Conservation (phyloP, 164 flowering plant species). For the Macadamia integrifolia region DNA sequence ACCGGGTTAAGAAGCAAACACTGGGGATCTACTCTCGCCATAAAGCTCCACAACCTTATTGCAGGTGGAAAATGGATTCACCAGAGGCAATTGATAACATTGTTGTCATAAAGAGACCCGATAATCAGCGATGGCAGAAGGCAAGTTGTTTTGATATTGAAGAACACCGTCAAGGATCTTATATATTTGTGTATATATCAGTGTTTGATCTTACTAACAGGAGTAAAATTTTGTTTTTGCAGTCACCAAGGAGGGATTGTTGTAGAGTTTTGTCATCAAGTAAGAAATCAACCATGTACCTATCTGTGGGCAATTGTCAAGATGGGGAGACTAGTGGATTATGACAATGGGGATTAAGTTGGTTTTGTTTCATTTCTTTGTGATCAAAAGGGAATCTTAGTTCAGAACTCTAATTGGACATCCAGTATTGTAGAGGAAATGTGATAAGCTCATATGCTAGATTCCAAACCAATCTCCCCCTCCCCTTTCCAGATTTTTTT, state of each 20-base stretch:
- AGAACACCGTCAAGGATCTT: background rate
- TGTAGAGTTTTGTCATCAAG: slow-evolving; percentile 54
- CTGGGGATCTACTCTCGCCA: slow-evolving; percentile 32
- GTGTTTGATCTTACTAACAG: background rate
- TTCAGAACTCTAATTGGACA: background rate
- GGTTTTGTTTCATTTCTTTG: background rate
- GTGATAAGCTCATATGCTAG: background rate
- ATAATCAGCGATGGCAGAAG: slow-evolving; percentile 58
- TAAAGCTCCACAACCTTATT: slow-evolving; percentile 28
- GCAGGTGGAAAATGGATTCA: slow-evolving; percentile 65
- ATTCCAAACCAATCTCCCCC: background rate
- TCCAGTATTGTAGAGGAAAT: background rate
- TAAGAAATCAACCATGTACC: slow-evolving; percentile 30
- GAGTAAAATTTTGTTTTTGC: slow-evolving; percentile 20
- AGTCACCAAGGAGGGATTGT: slow-evolving; percentile 89
- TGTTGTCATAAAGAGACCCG: slow-evolving; percentile 56
- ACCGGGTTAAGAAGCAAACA: slow-evolving; percentile 28
- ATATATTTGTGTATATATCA: background rate
- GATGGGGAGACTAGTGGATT: slow-evolving; percentile 46
- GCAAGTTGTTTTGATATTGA: slow-evolving; percentile 18
- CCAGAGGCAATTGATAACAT: slow-evolving; percentile 50
- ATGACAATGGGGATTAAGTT: slow-evolving; percentile 6
- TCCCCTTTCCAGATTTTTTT: too few relatives aligned
- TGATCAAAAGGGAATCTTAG: background rate
- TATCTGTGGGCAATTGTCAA: slow-evolving; percentile 48